These are phyloP conservation scores for Rosa hybrid DNA, from an alignment of 331 rosid genomes.

Conservation along the genomic window DNA sequence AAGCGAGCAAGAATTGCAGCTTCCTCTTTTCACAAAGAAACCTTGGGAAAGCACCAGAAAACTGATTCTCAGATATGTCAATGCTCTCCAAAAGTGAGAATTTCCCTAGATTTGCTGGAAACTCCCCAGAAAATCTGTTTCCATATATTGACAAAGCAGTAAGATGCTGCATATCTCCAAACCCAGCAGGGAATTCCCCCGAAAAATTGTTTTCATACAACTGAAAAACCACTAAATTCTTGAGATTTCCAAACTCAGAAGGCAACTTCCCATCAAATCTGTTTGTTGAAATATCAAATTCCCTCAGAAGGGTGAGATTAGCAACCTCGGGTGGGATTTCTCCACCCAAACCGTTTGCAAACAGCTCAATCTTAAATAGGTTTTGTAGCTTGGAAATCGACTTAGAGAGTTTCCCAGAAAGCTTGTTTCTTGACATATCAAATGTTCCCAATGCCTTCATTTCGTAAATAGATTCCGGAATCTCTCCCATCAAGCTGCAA, in stretches of 20 bases:
- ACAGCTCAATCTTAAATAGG: slow-evolving; percentile 73
- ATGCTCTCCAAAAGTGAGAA: slow-evolving; percentile 66
- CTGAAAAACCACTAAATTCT: slow-evolving; percentile 78
- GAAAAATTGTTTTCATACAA: slow-evolving; percentile 63
- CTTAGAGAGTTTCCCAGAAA: slow-evolving; percentile 67
- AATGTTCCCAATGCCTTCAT: slow-evolving; percentile 63
- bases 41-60: slow-evolving; percentile 85
- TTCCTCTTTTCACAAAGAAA: slow-evolving; percentile 67
- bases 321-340: slow-evolving; percentile 72
- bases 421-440: slow-evolving; percentile 74
- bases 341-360: slow-evolving; percentile 61
- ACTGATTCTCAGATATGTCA: slow-evolving; percentile 92
- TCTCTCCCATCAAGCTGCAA: slow-evolving; percentile 71
- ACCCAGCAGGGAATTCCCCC: slow-evolving; percentile 81
- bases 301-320: slow-evolving; percentile 60
- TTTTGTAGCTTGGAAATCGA: slow-evolving; percentile 70
- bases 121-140: slow-evolving; percentile 67
- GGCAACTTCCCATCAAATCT: slow-evolving; percentile 66
- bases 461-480: slow-evolving; percentile 72
- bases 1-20: slow-evolving; percentile 73
- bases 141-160: slow-evolving; percentile 65
- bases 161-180: slow-evolving; percentile 76
- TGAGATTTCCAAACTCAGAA: slow-evolving; percentile 55
- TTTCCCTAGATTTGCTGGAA: slow-evolving; percentile 68
- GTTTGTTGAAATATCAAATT: slow-evolving; percentile 76